Evolutionary conservation across 345 rosid species (phyloP).

Genomic region (Eucalyptus marginata): DNA sequence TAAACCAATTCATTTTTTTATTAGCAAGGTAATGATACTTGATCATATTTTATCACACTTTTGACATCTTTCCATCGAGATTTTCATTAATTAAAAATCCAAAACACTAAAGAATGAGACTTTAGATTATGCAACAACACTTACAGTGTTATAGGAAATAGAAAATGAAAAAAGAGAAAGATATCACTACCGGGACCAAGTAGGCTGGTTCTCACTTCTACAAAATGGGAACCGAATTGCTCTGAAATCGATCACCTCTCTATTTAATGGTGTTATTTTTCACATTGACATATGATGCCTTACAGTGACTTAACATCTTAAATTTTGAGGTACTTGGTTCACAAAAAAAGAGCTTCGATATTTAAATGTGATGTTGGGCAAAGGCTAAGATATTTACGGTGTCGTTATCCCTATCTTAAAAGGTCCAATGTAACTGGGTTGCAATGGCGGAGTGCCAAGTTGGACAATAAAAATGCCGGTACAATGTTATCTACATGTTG

Average conservation of each 20-base stretch:
- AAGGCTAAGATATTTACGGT: neutral
- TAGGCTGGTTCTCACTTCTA: neutral
- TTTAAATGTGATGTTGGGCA: neutral
- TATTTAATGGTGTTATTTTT: neutral
- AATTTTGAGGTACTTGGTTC: neutral
- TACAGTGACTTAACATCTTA: neutral
- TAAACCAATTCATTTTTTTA: too few species aligned
- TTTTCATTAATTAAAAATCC: neutral
- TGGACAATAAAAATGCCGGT: neutral
- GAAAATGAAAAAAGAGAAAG: accelerated
- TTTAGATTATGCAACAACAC: neutral
- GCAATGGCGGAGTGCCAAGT: neutral
- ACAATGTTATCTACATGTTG: neutral
- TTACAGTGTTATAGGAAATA: neutral
- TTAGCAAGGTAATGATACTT: neutral
- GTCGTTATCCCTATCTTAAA: neutral
- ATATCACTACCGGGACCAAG: too few species aligned
- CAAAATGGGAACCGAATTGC: accelerated
- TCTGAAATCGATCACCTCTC: accelerated
- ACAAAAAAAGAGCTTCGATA: neutral
- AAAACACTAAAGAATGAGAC: too few species aligned
- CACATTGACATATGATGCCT: neutral
- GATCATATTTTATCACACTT: neutral
- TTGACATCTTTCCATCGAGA: neutral
- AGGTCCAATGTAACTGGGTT: neutral